These are phyloP conservation scores for Liriodendron chinense DNA, from an alignment of 164 flowering plant genomes.

Conservation along the genomic window DNA sequence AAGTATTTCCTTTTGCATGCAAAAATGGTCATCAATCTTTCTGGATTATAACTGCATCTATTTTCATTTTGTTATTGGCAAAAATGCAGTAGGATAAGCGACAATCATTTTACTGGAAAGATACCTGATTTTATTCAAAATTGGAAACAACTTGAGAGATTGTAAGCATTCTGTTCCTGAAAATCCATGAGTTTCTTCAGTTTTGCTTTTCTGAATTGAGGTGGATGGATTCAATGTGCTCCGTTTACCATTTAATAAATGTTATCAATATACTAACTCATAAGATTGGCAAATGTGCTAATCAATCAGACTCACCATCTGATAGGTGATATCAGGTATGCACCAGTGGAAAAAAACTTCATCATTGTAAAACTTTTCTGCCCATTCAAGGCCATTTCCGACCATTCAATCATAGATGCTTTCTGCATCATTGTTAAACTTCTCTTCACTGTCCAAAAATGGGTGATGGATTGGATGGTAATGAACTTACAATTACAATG, in stretches of 20 bases:
- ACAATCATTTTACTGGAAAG: constrained; percentile 34
- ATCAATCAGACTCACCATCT: no score
- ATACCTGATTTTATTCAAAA: constrained; percentile 31
- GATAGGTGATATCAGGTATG: no score
- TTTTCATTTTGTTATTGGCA: neutral
- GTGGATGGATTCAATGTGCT: neutral
- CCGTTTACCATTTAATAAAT: neutral
- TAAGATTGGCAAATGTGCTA: neutral
- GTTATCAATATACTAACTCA: no score
- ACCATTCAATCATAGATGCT: no score
- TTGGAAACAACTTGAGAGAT: constrained; percentile 25
- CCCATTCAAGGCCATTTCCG: no score
- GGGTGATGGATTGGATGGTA: no score
- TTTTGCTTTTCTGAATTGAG: neutral
- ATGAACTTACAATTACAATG: no score
- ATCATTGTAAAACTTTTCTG: no score
- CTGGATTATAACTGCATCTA: neutral
- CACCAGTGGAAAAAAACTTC: no score
- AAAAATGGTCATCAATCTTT: neutral
- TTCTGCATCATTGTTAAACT: no score
- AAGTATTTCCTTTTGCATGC: neutral
- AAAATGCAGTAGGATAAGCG: constrained; percentile 33
- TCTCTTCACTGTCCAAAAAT: no score
- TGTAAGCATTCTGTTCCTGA: constrained; percentile 24
- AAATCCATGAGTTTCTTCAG: neutral